Percentiles rank a stretch among this genome's conserved stretches.
phyloP scores from a whole-genome alignment of 805 yeast genomes.

The Starmerella ratchasimensis region DNA sequence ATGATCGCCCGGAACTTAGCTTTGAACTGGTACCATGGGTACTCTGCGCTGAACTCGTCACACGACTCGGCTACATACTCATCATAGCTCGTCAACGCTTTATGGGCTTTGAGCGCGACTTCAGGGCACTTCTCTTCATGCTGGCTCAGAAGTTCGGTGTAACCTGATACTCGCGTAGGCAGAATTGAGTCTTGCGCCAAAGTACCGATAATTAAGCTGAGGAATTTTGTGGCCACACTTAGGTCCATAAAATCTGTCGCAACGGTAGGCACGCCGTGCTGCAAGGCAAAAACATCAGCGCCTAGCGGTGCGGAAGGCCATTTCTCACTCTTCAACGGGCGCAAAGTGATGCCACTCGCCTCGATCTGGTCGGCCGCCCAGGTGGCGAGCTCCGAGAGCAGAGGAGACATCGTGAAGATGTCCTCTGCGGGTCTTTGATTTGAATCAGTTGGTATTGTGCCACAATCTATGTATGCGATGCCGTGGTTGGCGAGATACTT shows the following conservation, averaged over 20 bases:
- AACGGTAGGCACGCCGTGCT: constrained; percentile 8
- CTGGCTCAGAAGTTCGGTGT: not conserved
- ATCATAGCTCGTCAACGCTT: constrained; percentile 6
- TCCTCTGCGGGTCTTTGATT: not conserved
- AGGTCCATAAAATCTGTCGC: constrained; percentile 1
- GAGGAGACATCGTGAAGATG: constrained; percentile 5
- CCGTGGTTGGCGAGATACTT: not conserved
- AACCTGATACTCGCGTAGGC: constrained; percentile 6
- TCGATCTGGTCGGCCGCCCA: constrained; percentile 7
- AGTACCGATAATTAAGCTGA: constrained; percentile 6
- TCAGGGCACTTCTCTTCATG: not conserved
- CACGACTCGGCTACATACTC: not conserved
- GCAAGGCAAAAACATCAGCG: constrained; percentile 1
- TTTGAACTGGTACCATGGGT: constrained; percentile 15
- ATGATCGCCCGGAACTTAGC: constrained; percentile 7
- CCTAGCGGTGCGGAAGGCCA: constrained; percentile 2
- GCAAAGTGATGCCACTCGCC: constrained; percentile 6
- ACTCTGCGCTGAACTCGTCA: constrained; percentile 10
- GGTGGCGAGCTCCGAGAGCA: constrained; percentile 1
- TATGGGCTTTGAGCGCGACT: not conserved
- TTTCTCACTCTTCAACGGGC: no score
- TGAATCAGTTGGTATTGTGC: not conserved
- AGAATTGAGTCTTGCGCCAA: constrained; percentile 9
- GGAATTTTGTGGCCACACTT: constrained; percentile 1
- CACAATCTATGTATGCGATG: constrained; percentile 6